A percentile compares a stretch with the other conserved stretches of the same genome.
Conservation (phyloP, 768 basidiomycete genomes). For the Amylocystis lapponica region DNA sequence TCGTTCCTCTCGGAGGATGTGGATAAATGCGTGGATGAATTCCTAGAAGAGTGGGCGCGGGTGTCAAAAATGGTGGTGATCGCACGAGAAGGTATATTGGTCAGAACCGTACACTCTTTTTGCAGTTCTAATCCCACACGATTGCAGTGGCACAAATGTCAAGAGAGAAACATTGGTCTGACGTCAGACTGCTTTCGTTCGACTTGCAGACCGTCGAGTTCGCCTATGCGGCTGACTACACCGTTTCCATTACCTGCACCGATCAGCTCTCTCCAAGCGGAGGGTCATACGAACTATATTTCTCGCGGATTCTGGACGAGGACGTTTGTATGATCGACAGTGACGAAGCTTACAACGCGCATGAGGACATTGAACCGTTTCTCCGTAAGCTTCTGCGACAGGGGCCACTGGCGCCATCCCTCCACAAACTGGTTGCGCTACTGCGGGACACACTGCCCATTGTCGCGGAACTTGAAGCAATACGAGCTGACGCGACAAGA, state of each 20-base stretch:
- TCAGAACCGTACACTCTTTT: neutral
- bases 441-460: slow-evolving; percentile 77
- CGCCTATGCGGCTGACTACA: slow-evolving; percentile 69
- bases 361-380: slow-evolving; percentile 72
- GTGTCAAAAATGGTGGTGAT: slow-evolving; percentile 94
- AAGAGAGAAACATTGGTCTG: slow-evolving; percentile 62
- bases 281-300: slow-evolving; percentile 68
- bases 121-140: neutral
- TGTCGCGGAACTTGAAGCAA: slow-evolving; percentile 61
- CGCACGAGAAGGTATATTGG: slow-evolving; percentile 69
- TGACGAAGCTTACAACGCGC: slow-evolving; percentile 54
- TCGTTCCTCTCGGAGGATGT: slow-evolving; percentile 86
- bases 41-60: slow-evolving; percentile 88
- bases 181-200: slow-evolving; percentile 81
- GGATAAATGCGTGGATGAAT: slow-evolving; percentile 83
- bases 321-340: slow-evolving; percentile 11
- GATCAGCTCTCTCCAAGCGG: slow-evolving; percentile 66
- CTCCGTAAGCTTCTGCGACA: slow-evolving; percentile 68
- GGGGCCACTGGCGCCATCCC: slow-evolving; percentile 56
- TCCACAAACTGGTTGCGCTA: slow-evolving; percentile 61
- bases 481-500: slow-evolving; percentile 27
- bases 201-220: slow-evolving; percentile 92
- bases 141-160: slow-evolving; percentile 76
- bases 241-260: slow-evolving; percentile 72
- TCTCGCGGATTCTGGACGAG: slow-evolving; percentile 43